Percentiles rank a stretch among this genome's conserved stretches.
phyloP scores from a whole-genome alignment of 805 yeast species.

The Sugiyamaella marilandica region DNA sequence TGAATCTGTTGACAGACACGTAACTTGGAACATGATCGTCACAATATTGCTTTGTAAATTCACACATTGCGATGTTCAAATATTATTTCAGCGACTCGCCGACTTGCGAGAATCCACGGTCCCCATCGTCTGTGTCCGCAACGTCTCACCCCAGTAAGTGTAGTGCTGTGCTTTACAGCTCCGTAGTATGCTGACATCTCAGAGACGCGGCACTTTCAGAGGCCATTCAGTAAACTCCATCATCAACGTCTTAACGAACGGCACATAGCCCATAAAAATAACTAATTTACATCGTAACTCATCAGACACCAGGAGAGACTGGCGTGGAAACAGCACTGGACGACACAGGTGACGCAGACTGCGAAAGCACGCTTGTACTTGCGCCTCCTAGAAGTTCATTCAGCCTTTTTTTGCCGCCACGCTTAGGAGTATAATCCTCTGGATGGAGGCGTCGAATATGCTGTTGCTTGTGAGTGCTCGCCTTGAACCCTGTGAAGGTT shows the following conservation, averaged over 20 bases:
- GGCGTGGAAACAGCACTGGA: background rate
- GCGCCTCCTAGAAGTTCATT: background rate
- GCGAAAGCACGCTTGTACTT: background rate
- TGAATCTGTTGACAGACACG: too few relatives aligned
- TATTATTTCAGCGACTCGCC: too few relatives aligned
- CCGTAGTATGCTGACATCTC: too few relatives aligned
- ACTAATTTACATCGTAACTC: background rate
- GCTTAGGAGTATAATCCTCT: conserved; percentile 41
- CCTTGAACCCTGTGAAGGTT: conserved; percentile 43
- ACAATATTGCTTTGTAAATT: too few relatives aligned
- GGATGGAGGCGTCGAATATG: conserved; percentile 46
- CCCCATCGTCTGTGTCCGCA: too few relatives aligned
- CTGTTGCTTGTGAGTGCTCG: conserved; percentile 46
- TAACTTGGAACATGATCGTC: too few relatives aligned
- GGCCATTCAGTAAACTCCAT: background rate
- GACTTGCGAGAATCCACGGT: too few relatives aligned
- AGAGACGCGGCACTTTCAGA: too few relatives aligned
- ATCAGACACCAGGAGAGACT: background rate
- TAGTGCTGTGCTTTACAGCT: too few relatives aligned
- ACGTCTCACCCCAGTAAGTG: too few relatives aligned
- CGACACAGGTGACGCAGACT: background rate
- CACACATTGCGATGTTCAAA: too few relatives aligned
- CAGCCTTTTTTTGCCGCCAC: conserved; percentile 40
- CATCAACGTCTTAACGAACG: background rate
- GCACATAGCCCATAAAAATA: too few relatives aligned